phyloP scores from a whole-genome alignment of 2,329 filamentous ascomycete species.

The Cercospora zeina region DNA sequence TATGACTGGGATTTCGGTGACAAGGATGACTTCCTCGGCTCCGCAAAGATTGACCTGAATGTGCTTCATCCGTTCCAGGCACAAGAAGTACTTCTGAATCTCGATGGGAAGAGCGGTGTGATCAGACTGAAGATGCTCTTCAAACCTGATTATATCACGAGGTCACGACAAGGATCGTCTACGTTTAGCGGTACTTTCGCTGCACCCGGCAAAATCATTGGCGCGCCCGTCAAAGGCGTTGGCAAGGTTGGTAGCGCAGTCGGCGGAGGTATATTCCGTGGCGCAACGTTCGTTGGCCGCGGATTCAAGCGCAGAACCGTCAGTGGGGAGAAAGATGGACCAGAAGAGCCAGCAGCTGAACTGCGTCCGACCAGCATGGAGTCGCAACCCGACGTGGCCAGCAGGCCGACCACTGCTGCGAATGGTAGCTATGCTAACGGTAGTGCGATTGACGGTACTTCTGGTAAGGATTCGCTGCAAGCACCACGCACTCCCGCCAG shows the following conservation, averaged over 20 bases:
- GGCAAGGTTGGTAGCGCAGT: constrained; percentile 72
- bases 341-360: constrained; percentile 29
- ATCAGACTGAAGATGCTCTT: constrained; percentile 84
- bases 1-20: constrained; percentile 98
- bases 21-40: constrained; percentile 87
- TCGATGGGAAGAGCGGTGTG: constrained; percentile 87
- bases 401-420: constrained; percentile 28
- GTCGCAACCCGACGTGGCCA: constrained; percentile 21
- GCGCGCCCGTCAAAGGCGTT: constrained; percentile 90
- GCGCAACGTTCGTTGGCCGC: constrained; percentile 85
- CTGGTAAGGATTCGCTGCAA: constrained; percentile 31
- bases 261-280: constrained; percentile 79
- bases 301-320: constrained; percentile 75
- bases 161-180: constrained; percentile 82
- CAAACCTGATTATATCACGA: constrained; percentile 86
- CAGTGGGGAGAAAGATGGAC: constrained; percentile 49
- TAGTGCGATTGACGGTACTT: constrained; percentile 31
- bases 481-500: constrained; percentile 35
- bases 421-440: constrained; percentile 25
- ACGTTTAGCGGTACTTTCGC: constrained; percentile 92
- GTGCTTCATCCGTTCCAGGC: constrained; percentile 81
- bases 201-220: constrained; percentile 83
- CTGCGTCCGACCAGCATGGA: constrained; percentile 38
- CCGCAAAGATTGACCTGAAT: constrained; percentile 71
- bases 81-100: constrained; percentile 69